Conservation (phyloP, 805 yeast species). For the Starmerella geochares region DNA sequence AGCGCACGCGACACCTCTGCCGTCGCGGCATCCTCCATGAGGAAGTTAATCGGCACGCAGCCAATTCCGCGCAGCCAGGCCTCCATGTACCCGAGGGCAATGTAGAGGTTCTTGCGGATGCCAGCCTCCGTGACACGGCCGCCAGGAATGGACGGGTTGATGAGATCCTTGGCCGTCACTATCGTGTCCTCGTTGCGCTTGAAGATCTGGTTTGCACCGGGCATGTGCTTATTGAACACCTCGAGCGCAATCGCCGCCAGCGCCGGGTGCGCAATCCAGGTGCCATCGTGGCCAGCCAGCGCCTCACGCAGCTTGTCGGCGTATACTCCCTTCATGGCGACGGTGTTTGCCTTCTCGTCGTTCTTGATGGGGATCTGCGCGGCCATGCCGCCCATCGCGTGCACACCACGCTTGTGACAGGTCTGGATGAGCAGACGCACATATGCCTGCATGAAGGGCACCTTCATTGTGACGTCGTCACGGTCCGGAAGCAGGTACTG, state of each 20-base stretch:
- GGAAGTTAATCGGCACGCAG: conserved; percentile 62
- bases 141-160: conserved; percentile 49
- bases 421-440: conserved; percentile 57
- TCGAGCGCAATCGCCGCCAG: conserved; percentile 54
- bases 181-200: conserved; percentile 40
- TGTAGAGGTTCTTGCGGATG: conserved; percentile 49
- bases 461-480: conserved; percentile 56
- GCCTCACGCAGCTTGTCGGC: conserved; percentile 61
- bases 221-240: conserved; percentile 66
- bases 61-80: conserved; percentile 66
- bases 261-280: conserved; percentile 72
- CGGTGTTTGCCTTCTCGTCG: conserved; percentile 49
- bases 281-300: conserved; percentile 60
- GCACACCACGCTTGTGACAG: conserved; percentile 61
- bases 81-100: conserved; percentile 61
- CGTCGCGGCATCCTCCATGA: conserved; percentile 73
- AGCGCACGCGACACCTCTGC: conserved; percentile 69
- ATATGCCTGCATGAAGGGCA: conserved; percentile 60
- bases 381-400: conserved; percentile 74
- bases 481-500: conserved; percentile 60
- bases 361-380: conserved; percentile 66
- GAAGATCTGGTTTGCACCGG: conserved; percentile 62
- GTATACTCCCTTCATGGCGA: conserved; percentile 58
- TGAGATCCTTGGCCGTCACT: conserved; percentile 49
- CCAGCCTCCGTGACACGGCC: conserved; percentile 57